Evolutionary conservation across 495 filamentous ascomycete genomes (phyloP).

Genomic region (Cairneyella variabilis): DNA sequence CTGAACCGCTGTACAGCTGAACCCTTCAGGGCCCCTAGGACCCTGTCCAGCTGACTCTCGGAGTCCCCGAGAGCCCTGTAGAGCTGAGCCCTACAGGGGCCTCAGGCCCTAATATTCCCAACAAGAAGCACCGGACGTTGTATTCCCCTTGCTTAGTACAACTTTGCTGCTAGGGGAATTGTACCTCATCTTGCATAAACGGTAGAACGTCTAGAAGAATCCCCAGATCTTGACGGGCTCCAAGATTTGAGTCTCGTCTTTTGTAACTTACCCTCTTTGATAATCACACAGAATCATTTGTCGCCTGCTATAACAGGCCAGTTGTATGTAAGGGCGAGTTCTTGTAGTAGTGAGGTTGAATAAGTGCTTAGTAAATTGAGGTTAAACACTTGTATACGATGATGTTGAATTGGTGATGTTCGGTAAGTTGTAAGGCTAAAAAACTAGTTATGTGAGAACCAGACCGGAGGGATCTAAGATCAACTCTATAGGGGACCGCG

Average conservation of each 20-base stretch:
- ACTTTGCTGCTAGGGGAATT: background rate
- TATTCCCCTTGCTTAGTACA: background rate
- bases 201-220: background rate
- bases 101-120: too few relatives aligned
- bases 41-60: too few relatives aligned
- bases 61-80: too few relatives aligned
- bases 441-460: too few relatives aligned
- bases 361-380: background rate
- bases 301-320: background rate
- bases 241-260: background rate
- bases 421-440: background rate
- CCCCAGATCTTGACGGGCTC: background rate
- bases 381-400: background rate
- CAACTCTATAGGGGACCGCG: background rate
- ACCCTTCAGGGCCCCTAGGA: too few relatives aligned
- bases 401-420: background rate
- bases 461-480: background rate
- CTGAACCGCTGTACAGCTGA: too few relatives aligned
- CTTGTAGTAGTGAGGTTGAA: background rate
- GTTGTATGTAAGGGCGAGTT: background rate
- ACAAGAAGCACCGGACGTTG: background rate
- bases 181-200: background rate
- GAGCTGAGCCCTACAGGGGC: too few relatives aligned
- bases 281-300: background rate
- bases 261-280: background rate